A percentile compares a stretch with the other conserved stretches of the same genome.
Conservation (phyloP, 441 rosid genomes). For the Eutrema salsugineum region DNA sequence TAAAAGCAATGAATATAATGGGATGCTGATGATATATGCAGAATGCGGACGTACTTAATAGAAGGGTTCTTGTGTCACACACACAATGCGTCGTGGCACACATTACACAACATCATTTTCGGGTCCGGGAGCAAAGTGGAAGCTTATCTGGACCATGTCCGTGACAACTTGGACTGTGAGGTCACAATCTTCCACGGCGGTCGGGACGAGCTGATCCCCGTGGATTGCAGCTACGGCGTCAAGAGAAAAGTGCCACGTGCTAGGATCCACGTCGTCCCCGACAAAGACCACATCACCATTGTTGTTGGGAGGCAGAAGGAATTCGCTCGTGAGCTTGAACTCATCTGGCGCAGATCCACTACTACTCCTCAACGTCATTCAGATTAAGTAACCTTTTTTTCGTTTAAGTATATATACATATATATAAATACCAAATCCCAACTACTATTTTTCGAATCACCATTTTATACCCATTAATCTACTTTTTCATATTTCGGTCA, state of each 20-base stretch:
- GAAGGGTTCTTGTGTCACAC: constrained; percentile 97
- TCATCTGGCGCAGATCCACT: constrained; percentile 64
- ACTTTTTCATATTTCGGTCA: neutral
- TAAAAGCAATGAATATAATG: neutral
- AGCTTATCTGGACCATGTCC: constrained; percentile 59
- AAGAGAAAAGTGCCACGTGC: constrained; percentile 69
- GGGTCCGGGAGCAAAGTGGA: constrained; percentile 86
- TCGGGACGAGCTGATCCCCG: constrained; percentile 86
- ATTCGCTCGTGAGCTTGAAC: constrained; percentile 87
- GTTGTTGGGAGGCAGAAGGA: constrained; percentile 84
- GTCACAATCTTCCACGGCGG: constrained; percentile 73
- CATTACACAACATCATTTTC: constrained; percentile 90
- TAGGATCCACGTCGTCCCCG: constrained; percentile 59
- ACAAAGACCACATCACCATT: constrained; percentile 89
- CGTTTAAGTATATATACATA: constrained; percentile 20
- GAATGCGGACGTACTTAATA: constrained; percentile 75
- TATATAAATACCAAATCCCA: constrained; percentile 12
- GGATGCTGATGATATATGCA: constrained; percentile 20
- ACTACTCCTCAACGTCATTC: constrained; percentile 18
- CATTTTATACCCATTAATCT: constrained; percentile 11
- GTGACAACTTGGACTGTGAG: constrained; percentile 55
- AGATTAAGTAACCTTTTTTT: neutral
- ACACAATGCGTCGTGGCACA: constrained; percentile 95
- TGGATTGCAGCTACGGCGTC: constrained; percentile 78
- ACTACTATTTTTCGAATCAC: constrained; percentile 17